Percentiles rank a stretch among this genome's conserved stretches.
Evolutionary conservation across 2,329 filamentous ascomycete genomes (phyloP).

Genomic region (Pseudopyrenochaeta lycopersici): DNA sequence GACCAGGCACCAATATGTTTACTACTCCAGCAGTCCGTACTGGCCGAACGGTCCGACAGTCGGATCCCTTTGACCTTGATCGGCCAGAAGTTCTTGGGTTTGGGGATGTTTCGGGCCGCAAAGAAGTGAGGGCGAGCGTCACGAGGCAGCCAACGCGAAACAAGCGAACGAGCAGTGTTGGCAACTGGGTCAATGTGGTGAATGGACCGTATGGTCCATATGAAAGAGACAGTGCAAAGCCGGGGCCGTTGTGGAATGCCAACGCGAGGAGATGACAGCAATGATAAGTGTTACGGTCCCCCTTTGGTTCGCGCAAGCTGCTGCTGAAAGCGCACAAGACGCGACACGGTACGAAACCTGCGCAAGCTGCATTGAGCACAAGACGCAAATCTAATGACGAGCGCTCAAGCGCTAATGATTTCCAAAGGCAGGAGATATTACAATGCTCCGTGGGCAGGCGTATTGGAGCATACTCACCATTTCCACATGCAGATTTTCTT

Average conservation of each 20-base stretch:
- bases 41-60: conserved; percentile 44
- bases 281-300: not conserved
- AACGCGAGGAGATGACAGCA: conserved; percentile 28
- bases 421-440: conserved; percentile 1
- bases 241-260: conserved; percentile 24
- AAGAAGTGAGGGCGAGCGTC: conserved; percentile 39
- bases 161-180: conserved; percentile 39
- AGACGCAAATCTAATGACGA: conserved; percentile 19
- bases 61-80: conserved; percentile 53
- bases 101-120: conserved; percentile 35
- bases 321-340: conserved; percentile 19
- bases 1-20: conserved; percentile 40
- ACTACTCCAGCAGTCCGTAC: conserved; percentile 22
- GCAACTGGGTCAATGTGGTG: conserved; percentile 36
- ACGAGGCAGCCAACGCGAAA: conserved; percentile 36
- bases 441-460: not conserved
- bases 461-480: not conserved
- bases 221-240: conserved; percentile 22
- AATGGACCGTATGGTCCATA: conserved; percentile 29
- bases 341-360: conserved; percentile 5
- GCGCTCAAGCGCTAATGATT: conserved; percentile 10
- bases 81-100: conserved; percentile 50
- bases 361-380: conserved; percentile 12
- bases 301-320: conserved; percentile 17
- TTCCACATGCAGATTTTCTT: not conserved